Base-by-base conservation (phyloP, 2,329 filamentous ascomycete species). In the Alternaria ethzedia region DNA sequence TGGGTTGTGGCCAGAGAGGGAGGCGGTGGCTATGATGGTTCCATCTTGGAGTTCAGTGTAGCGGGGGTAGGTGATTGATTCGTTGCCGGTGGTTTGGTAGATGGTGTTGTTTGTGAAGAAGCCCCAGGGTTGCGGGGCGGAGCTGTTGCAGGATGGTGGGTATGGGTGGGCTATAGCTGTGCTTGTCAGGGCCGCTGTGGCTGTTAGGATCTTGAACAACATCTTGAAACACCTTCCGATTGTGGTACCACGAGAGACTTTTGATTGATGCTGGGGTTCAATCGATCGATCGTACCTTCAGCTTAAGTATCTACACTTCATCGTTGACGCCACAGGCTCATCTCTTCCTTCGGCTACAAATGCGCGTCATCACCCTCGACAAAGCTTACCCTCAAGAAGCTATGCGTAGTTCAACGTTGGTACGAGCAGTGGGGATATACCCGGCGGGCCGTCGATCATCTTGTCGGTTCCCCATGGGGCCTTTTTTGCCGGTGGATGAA, bases 51-150 rank as follows among this genome's bases (percentile, higher is more conserved):
- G 59, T 21, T 70, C 65, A 0, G 56, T 50, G 23, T 54, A 69
- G 21, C 70, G 70, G 3, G 75, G 70, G 55, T 65, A 66, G 61
- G 65, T 68, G 21, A 69, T 61, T 6, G 50, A 54, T 41, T 71
- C 69, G 15, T 36, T 47, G n/a, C 61, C 61, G 2, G 43, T 57
- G 12, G 67, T 57, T 36, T 71, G 63, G 43, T 68, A 71, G 49
- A 71, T 70, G 41, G 69, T 72, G 49, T 69, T 69, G 59, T 72
- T 71, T 28, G 59, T 62, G 47, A 71, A 72, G 54, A 54, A 67
- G 3, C 69, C 67, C 58, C 59, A 71, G 30, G 69, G 65, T 20
- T 65, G 21, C 6, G 65, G 60, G 20, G 23, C 15, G n/a, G 21
- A 43, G 21, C 9, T 49, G 23, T 52, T 45, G 44, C 30, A 51